Conservation (phyloP, 345 rosid genomes). For the Pelargonium nanum region DNA sequence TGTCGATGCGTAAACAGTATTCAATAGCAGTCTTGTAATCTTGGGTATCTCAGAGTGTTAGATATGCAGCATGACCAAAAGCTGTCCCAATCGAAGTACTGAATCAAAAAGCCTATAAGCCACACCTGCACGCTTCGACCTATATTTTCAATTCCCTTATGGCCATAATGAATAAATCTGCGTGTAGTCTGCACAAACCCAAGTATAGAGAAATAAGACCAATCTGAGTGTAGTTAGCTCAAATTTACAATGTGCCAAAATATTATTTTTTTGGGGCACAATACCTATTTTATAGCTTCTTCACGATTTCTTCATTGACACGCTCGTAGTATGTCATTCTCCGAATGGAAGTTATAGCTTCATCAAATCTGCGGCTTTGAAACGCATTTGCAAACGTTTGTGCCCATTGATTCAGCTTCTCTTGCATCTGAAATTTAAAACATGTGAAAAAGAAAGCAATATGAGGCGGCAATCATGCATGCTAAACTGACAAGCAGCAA, state of each 20-base stretch:
- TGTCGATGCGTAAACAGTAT: no score
- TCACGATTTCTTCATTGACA: slow-evolving; percentile 64
- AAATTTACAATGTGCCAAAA: neutral
- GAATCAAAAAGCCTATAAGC: no score
- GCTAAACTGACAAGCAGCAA: neutral
- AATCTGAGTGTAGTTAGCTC: neutral
- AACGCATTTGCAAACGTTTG: slow-evolving; percentile 49
- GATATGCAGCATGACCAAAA: neutral
- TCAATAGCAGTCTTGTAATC: neutral
- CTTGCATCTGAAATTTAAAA: slow-evolving; percentile 41
- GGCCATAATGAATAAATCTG: no score
- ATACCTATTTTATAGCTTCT: slow-evolving; percentile 41
- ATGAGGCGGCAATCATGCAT: neutral
- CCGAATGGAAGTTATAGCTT: slow-evolving; percentile 52
- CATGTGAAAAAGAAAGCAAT: neutral
- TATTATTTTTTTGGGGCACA: neutral
- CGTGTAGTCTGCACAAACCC: no score
- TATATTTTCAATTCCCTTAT: no score
- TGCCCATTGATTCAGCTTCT: slow-evolving; percentile 54
- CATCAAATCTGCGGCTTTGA: slow-evolving; percentile 45
- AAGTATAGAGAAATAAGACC: no score
- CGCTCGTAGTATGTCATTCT: slow-evolving; percentile 86
- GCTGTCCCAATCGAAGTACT: neutral
- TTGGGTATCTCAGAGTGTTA: neutral
- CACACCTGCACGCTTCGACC: no score